Base-by-base conservation (phyloP, 1,284 basidiomycete species). In the Irpex lacteus region DNA sequence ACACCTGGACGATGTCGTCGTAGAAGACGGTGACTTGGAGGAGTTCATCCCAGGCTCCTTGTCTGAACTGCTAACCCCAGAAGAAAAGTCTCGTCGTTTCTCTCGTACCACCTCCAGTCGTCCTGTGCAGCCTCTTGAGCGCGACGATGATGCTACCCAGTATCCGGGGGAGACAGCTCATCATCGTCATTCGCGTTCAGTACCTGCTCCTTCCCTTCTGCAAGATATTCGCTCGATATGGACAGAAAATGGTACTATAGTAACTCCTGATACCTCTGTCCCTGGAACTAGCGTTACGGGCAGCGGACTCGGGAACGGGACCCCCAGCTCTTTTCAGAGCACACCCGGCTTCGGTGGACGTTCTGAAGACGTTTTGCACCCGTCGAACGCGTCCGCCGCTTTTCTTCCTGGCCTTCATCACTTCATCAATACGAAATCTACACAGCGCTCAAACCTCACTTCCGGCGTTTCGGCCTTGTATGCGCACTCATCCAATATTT, bases 21-120 rank as follows among this genome's bases (percentile, higher is more conserved):
- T 85, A 0, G 86, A 86, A 32, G 89, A 90, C 61, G 92, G 89
- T 54, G 91, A 94, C 68, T 76, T 93, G 60, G 95, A 98, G 72
- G 94, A 95, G 64, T 91, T 96, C 72, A 75, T 97, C 34, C 95
- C 95, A 0, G 90, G 91, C 61, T 93, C 90, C 6, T 78, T 97
- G 59, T 92, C 87, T n/a, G 94, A 96, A 66, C 80, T 97, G 15
- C 79, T 97, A 54, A 96, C 94, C 0, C 93, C 93, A 0, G 91
- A 90, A 66, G 95, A 97, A 75, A 80, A 84, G 61, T 89, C 86
- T 38, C 81, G 94, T 52, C 80, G 94, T 56, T 87, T 94, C 84
- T 92, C 90, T 18, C 84, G 91, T 60, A 87, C 85, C 15, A 85
- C 85, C 61, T 83, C 84, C 26, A 78, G 59, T 66, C 72, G 71